These are phyloP conservation scores for Phytophthora crassamura DNA, from an alignment of 352 stramenopile genomes.

Conservation along the genomic window DNA sequence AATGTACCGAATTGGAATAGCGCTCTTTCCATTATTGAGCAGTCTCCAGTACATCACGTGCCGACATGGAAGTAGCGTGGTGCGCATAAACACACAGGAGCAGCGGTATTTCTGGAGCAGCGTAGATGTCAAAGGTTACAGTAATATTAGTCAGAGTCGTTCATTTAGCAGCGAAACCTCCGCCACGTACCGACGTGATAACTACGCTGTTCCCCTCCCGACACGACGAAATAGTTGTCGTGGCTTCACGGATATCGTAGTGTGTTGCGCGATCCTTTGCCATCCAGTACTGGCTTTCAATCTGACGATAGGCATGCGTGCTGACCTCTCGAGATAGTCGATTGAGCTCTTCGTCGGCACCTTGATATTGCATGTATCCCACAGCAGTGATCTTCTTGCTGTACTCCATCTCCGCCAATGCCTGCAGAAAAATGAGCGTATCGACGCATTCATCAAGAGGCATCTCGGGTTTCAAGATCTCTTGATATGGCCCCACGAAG, in stretches of 20 bases:
- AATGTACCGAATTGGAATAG: constrained; percentile 1
- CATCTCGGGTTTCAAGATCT: too few species aligned
- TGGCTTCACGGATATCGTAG: constrained; percentile 5
- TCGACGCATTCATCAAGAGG: constrained; percentile 8
- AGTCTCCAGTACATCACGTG: constrained; percentile 14
- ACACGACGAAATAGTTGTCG: not conserved
- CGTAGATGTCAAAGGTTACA: not conserved
- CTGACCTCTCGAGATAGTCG: too few species aligned
- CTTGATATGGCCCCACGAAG: too few species aligned
- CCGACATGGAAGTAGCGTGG: not conserved
- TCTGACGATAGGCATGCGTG: constrained; percentile 1
- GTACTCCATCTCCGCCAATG: constrained; percentile 14
- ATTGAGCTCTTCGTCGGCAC: too few species aligned
- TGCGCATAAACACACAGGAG: constrained; percentile 15
- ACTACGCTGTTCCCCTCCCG: too few species aligned
- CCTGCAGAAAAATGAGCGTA: constrained; percentile 12
- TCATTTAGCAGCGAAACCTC: too few species aligned
- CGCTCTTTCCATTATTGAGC: not conserved
- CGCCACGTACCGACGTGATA: too few species aligned
- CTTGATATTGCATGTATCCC: constrained; percentile 5
- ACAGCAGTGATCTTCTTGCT: constrained; percentile 8
- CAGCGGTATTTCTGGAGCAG: constrained; percentile 7
- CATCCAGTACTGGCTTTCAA: constrained; percentile 7
- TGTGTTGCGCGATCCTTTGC: not conserved
- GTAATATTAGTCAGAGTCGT: too few species aligned